phyloP scores from a whole-genome alignment of 73 alveolate genomes.

The Tetrahymena borealis region DNA sequence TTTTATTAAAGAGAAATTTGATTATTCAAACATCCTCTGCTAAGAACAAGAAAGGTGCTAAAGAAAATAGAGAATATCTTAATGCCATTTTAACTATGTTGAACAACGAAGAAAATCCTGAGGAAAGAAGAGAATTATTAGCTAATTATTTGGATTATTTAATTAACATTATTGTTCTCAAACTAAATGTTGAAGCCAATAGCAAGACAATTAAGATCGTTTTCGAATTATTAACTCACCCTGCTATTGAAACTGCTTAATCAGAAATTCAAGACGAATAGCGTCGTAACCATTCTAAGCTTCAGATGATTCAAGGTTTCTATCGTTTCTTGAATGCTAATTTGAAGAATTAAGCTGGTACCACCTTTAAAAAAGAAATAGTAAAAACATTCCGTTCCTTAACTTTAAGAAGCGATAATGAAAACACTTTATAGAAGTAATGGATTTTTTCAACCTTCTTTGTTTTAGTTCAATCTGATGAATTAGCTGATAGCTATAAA shows the following conservation, averaged over 20 bases:
- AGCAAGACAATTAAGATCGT: background rate
- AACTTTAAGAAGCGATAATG: background rate
- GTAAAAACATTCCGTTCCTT: background rate
- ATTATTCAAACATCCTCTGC: background rate
- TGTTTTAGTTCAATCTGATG: background rate
- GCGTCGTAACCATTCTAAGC: background rate
- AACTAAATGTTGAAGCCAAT: background rate
- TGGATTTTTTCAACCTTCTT: background rate
- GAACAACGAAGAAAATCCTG: background rate
- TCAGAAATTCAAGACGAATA: background rate
- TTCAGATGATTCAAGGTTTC: background rate
- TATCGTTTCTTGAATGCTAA: background rate
- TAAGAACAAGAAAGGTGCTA: background rate
- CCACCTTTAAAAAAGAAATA: background rate
- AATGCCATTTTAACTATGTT: background rate
- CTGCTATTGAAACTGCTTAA: background rate
- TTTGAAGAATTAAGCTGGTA: background rate
- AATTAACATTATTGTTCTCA: background rate
- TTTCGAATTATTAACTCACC: background rate
- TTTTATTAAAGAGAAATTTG: background rate
- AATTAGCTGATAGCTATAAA: background rate
- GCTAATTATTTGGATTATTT: background rate
- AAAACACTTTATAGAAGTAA: background rate
- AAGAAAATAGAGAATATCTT: background rate
- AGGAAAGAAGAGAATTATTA: background rate